A percentile compares a stretch with the other conserved stretches of the same genome.
Evolutionary conservation across 2,329 filamentous ascomycete species (phyloP).

Genomic region (Colletotrichum sp.): DNA sequence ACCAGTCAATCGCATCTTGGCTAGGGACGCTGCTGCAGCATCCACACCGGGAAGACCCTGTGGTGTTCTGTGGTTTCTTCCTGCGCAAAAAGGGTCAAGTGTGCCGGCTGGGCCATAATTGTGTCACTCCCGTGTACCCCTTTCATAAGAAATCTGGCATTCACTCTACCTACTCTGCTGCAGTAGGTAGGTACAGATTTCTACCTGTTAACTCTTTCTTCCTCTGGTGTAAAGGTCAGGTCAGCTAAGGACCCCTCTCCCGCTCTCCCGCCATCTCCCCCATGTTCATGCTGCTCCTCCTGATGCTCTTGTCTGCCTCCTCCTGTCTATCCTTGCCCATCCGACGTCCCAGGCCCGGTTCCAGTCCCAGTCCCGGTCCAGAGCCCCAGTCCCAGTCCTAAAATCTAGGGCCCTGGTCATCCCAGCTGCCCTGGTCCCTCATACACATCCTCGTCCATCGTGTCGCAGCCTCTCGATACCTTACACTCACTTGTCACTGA

Average conservation of each 20-base stretch:
- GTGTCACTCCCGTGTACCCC: slow-evolving; percentile 20
- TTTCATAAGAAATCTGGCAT: slow-evolving; percentile 17
- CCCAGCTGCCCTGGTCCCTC: neutral
- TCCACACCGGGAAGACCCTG: neutral
- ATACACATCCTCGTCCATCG: neutral
- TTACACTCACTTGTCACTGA: slow-evolving; percentile 13
- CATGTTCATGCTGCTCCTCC: neutral
- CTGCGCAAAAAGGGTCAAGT: neutral
- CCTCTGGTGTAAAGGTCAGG: neutral
- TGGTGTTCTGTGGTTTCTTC: neutral
- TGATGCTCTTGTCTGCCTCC: neutral
- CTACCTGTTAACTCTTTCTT: neutral
- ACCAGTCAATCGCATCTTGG: slow-evolving; percentile 4
- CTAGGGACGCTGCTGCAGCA: neutral
- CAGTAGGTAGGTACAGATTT: neutral
- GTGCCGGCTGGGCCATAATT: slow-evolving; percentile 14
- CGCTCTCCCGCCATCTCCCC: neutral
- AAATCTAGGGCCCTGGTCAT: slow-evolving; percentile 10
- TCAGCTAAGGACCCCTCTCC: neutral
- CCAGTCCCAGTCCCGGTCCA: neutral
- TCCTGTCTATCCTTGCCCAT: neutral
- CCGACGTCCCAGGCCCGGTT: neutral
- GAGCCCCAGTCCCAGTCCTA: neutral
- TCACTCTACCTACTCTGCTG: neutral
- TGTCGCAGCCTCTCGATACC: slow-evolving; percentile 4